Base-by-base conservation (phyloP, 805 yeast genomes). In the Cyberlindnera mississippiensis region DNA sequence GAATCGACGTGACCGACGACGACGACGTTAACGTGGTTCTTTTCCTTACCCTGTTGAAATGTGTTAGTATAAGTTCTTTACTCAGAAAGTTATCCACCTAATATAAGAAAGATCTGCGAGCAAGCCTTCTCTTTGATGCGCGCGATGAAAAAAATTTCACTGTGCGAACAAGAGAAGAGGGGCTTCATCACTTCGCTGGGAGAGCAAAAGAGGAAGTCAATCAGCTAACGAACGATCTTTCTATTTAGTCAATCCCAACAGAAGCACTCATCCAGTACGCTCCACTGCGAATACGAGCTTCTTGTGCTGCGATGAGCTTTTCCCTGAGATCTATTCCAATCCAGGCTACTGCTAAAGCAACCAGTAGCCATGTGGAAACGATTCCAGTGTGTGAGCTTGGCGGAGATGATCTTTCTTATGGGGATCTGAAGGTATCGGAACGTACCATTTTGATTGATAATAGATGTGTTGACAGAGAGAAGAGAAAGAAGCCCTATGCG, bases 1-100 rank as follows among this genome's bases (percentile, higher is more conserved):
- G 97, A 90, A 78, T 91, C 98, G 97, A 91, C 98, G 96, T 91
- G 98, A 77, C 98, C 98, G 75, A 91, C 91, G 72, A 93, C 98
- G 75, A 93, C 99, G 78, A 91, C 95, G 96, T 91, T 91, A 80
- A 91, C 86, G 86, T 91, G 98, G 76, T 80, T 68, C 85, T 91
- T 90, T 68, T 82, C 96, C 76, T 88, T 88, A 82, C 96, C 96
- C 95, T 67, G 52, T 65, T 42, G 36, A 35, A 2, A 37, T n/a
- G 28, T 40, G 41, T 53, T 35, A 6, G 29, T 22, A 22, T 11
- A 34, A n/a, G 18, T 34, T 17, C 11, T 14, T 4, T 11, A 7
- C 6, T 28, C 6, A 28, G 27, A 33, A 19, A 19, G 18, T 19
- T 18, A 6, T 17, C 35, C 4, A n/a, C n/a, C n/a, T 6, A 11